These are phyloP conservation scores for Xylaria acuta DNA, from an alignment of 495 filamentous ascomycete genomes.

Conservation along the genomic window DNA sequence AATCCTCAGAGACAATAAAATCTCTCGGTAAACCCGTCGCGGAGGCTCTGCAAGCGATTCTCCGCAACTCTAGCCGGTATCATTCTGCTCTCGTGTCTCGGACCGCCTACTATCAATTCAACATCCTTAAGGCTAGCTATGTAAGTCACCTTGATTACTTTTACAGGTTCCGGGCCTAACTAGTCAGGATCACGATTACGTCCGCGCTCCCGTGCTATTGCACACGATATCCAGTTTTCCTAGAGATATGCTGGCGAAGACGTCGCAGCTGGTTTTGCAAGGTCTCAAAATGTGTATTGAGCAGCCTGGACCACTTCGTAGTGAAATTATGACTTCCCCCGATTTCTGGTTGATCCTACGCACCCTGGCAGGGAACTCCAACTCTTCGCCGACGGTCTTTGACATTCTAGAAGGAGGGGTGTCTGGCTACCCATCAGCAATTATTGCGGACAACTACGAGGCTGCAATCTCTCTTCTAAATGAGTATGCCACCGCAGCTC, in stretches of 20 bases:
- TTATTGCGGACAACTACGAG: conserved; percentile 96
- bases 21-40: conserved; percentile 78
- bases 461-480: conserved; percentile 81
- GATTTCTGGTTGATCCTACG: conserved; percentile 96
- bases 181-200: conserved; percentile 79
- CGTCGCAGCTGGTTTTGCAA: conserved; percentile 74
- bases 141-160: conserved; percentile 58
- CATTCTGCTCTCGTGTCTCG: conserved; percentile 84
- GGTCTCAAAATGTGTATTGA: conserved; percentile 82
- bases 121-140: conserved; percentile 83
- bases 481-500: conserved; percentile 85
- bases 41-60: conserved; percentile 77
- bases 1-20: conserved; percentile 73
- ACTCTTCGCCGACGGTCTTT: conserved; percentile 79
- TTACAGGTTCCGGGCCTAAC: conserved; percentile 28
- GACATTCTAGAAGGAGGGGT: conserved; percentile 79
- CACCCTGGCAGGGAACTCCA: conserved; percentile 68
- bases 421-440: conserved; percentile 68
- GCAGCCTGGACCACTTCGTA: conserved; percentile 75
- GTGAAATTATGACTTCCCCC: conserved; percentile 91
- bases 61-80: conserved; percentile 77
- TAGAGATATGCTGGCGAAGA: conserved; percentile 74
- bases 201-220: conserved; percentile 89
- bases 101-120: conserved; percentile 84
- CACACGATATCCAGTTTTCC: conserved; percentile 90